Percentiles rank a stretch among this genome's conserved stretches.
These are phyloP conservation scores for Ganoderma boninense DNA, from an alignment of 1,284 basidiomycete genomes.

Conservation along the genomic window DNA sequence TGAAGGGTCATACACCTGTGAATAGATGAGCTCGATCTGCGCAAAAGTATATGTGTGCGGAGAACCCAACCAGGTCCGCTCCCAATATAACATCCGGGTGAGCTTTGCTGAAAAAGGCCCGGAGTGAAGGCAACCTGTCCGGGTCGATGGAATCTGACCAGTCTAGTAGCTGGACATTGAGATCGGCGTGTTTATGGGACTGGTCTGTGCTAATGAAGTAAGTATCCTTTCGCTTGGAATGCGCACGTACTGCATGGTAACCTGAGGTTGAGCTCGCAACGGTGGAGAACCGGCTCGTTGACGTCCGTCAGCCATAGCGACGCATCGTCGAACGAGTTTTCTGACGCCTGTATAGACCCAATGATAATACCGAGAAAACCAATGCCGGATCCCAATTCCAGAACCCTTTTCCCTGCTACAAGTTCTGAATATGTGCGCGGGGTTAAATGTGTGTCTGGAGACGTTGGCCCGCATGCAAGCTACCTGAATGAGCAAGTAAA, in stretches of 20 bases:
- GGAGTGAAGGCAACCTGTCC: constrained; percentile 34
- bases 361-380: constrained; percentile 77
- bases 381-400: constrained; percentile 77
- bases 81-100: constrained; percentile 68
- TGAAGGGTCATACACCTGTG: constrained; percentile 73
- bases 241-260: constrained; percentile 69
- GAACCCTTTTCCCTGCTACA: constrained; percentile 54
- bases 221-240: background rate
- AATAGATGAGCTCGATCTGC: background rate
- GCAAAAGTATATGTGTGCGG: background rate
- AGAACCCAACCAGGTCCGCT: constrained; percentile 66
- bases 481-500: constrained; percentile 64
- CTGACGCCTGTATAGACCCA: constrained; percentile 48
- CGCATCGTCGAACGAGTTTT: constrained; percentile 3
- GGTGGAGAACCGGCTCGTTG: constrained; percentile 67
- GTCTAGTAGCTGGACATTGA: constrained; percentile 60
- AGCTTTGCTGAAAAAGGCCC: constrained; percentile 50
- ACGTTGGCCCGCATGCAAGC: background rate
- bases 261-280: constrained; percentile 64
- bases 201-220: constrained; percentile 48
- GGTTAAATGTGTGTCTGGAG: constrained; percentile 4
- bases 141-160: constrained; percentile 67
- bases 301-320: constrained; percentile 71
- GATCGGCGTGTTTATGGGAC: constrained; percentile 54
- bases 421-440: constrained; percentile 52